Percentiles rank a stretch among this genome's conserved stretches.
These are phyloP conservation scores for Suillus lakei DNA, from an alignment of 768 basidiomycete species.

Conservation along the genomic window DNA sequence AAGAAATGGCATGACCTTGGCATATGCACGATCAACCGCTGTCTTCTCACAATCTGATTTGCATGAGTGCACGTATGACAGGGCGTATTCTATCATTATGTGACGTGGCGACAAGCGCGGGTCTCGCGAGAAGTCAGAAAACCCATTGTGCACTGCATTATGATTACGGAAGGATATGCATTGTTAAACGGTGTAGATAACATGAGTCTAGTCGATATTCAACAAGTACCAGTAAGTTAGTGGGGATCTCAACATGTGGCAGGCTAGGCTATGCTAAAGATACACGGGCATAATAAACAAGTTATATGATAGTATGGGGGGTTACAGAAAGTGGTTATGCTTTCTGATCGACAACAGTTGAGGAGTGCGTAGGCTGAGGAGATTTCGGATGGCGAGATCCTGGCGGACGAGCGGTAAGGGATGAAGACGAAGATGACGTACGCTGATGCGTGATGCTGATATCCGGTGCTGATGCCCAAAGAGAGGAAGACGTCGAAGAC, in stretches of 20 bases:
- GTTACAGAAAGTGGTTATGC: slow-evolving; percentile 22
- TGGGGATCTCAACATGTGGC: neutral
- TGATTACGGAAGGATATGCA: neutral
- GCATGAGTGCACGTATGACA: neutral
- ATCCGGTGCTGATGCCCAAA: slow-evolving; percentile 34
- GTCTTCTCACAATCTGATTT: slow-evolving; percentile 8
- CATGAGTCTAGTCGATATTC: slow-evolving; percentile 6
- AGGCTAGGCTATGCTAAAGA: slow-evolving; percentile 18
- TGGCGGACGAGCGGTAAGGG: slow-evolving; percentile 13
- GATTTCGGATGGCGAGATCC: slow-evolving; percentile 17
- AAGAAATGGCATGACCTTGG: slow-evolving; percentile 15
- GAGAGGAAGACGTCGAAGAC: slow-evolving; percentile 14
- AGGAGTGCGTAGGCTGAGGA: slow-evolving; percentile 17
- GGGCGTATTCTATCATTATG: neutral
- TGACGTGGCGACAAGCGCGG: neutral
- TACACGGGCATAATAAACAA: slow-evolving; percentile 30
- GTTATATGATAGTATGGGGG: slow-evolving; percentile 21
- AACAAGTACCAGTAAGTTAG: slow-evolving; percentile 9
- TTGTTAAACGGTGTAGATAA: neutral
- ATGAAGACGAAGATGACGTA: slow-evolving; percentile 16
- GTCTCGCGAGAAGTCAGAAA: neutral
- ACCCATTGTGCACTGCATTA: neutral
- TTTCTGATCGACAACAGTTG: slow-evolving; percentile 25
- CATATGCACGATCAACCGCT: neutral
- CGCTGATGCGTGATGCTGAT: slow-evolving; percentile 20